Evolutionary conservation across 805 yeast species (phyloP).

Genomic region (Candida easanensis): DNA sequence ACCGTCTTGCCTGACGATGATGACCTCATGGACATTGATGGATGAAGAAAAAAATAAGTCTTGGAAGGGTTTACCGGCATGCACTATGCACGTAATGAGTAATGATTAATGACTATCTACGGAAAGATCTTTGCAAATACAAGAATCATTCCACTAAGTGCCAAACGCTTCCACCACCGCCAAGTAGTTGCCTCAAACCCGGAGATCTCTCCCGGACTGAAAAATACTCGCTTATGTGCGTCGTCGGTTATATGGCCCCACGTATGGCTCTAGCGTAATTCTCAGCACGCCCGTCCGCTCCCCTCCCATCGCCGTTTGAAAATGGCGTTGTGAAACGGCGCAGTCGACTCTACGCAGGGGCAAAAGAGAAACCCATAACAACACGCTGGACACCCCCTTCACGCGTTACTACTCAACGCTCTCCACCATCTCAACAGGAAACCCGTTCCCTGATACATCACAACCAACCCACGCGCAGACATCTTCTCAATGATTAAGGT

Average conservation of each 20-base stretch:
- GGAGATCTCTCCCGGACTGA: background rate
- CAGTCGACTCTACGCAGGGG: conserved; percentile 3
- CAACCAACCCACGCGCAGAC: too few species aligned
- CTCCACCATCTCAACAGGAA: too few species aligned
- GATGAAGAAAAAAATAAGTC: too few species aligned
- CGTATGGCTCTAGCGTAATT: background rate
- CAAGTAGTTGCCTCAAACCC: background rate
- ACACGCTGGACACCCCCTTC: background rate
- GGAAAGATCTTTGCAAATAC: too few species aligned
- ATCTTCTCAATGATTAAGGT: conserved; percentile 3
- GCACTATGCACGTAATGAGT: background rate
- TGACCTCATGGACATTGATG: conserved; percentile 3
- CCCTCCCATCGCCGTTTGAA: background rate
- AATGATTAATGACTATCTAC: background rate
- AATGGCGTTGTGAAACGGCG: conserved; percentile 9
- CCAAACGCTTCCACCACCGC: background rate
- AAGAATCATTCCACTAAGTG: too few species aligned
- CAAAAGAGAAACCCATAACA: background rate
- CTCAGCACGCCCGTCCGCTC: background rate
- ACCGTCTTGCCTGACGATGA: background rate
- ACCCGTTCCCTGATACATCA: too few species aligned
- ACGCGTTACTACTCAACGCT: background rate
- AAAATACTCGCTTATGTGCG: too few species aligned
- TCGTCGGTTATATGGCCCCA: too few species aligned
- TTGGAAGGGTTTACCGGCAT: too few species aligned